A percentile compares a stretch with the other conserved stretches of the same genome.
phyloP scores from a whole-genome alignment of 768 basidiomycete genomes.

The Austroboletus festivus region DNA sequence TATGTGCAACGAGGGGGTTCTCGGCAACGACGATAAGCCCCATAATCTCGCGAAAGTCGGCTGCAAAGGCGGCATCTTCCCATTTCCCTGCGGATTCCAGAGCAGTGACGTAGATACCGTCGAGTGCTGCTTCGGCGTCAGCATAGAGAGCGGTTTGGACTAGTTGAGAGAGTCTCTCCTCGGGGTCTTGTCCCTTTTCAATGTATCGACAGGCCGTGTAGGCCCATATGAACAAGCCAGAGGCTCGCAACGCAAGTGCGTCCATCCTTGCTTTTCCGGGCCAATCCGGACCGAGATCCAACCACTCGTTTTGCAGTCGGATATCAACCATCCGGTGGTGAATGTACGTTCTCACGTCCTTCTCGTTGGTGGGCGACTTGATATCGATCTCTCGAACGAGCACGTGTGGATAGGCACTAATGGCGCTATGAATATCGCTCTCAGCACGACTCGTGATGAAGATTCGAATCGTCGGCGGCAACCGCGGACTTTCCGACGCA shows the following conservation, averaged over 20 bases:
- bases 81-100: conserved; percentile 31
- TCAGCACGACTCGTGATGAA: conserved; percentile 35
- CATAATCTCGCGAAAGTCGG: conserved; percentile 32
- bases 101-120: conserved; percentile 30
- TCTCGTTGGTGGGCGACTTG: conserved; percentile 21
- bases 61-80: conserved; percentile 27
- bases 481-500: conserved; percentile 17
- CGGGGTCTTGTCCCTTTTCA: conserved; percentile 30
- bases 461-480: conserved; percentile 28
- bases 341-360: conserved; percentile 27
- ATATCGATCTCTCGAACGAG: conserved; percentile 24
- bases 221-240: conserved; percentile 34
- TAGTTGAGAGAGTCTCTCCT: conserved; percentile 28
- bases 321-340: conserved; percentile 26
- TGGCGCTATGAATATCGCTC: conserved; percentile 21
- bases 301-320: conserved; percentile 24
- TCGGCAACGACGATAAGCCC: conserved; percentile 29
- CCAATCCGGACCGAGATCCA: conserved; percentile 29
- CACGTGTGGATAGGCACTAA: conserved; percentile 14
- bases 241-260: conserved; percentile 26
- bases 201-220: conserved; percentile 32
- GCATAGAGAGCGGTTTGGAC: conserved; percentile 17
- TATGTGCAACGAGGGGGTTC: conserved; percentile 24
- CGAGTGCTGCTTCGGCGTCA: conserved; percentile 28
- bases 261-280: conserved; percentile 20